Evolutionary conservation across 768 basidiomycete genomes (phyloP).

Genomic region (Calocera cornea): DNA sequence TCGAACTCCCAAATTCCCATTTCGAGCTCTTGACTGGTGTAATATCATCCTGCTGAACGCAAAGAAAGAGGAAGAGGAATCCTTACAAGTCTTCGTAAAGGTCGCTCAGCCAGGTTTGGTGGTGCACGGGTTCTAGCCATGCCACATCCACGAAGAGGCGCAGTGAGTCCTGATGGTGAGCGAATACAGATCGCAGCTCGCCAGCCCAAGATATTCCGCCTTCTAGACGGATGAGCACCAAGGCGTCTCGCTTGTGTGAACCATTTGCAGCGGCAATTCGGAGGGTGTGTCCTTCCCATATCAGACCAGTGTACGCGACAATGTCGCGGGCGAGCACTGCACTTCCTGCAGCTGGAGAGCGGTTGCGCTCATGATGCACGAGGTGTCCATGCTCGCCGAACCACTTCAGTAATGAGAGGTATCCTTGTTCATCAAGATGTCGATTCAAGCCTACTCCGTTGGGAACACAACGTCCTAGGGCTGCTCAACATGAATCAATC

Average conservation of each 20-base stretch:
- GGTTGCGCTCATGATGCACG: too few species aligned
- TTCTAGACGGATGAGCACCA: not conserved
- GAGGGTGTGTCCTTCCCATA: not conserved
- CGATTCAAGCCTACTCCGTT: too few species aligned
- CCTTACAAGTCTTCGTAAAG: not conserved
- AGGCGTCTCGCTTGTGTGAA: not conserved
- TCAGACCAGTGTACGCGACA: not conserved
- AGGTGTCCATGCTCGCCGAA: too few species aligned
- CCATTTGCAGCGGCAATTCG: not conserved
- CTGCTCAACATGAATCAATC: too few species aligned
- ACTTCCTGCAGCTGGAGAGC: not conserved
- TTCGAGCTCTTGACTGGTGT: too few species aligned
- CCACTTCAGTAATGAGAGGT: too few species aligned
- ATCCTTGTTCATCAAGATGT: too few species aligned
- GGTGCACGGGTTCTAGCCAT: not conserved
- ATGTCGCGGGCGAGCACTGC: not conserved
- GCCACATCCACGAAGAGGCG: not conserved
- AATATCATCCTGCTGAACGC: not conserved
- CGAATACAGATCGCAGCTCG: not conserved
- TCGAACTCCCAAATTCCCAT: too few species aligned
- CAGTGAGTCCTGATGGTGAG: not conserved
- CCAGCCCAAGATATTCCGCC: not conserved
- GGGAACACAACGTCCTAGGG: too few species aligned
- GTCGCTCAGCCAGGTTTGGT: not conserved
- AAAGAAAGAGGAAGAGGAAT: not conserved